A percentile compares a stretch with the other conserved stretches of the same genome.
Conservation (phyloP, 768 basidiomycete genomes). For the Calocera cornea region DNA sequence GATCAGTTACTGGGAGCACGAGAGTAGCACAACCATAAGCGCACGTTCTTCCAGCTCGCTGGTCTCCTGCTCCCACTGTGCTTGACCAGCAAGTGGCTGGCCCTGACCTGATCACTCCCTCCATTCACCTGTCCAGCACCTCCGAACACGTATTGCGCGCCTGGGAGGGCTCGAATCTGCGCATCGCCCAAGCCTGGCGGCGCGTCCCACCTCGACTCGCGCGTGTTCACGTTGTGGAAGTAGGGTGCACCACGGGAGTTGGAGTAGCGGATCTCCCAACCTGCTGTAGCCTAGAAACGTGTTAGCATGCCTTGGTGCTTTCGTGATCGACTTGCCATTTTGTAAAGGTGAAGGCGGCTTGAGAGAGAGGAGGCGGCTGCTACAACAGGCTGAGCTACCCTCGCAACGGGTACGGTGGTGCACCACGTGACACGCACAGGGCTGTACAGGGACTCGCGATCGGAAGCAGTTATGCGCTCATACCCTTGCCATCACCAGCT, state of each 20-base stretch:
- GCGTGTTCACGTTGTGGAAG: conserved; percentile 66
- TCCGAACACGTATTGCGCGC: conserved; percentile 41
- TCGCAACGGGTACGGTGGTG: too few species aligned
- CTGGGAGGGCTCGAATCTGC: conserved; percentile 49
- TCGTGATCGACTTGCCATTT: too few species aligned
- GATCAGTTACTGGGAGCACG: not conserved
- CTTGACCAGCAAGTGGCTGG: conserved; percentile 93
- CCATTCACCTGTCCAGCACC: conserved; percentile 24
- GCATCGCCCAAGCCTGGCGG: conserved; percentile 51
- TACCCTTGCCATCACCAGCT: too few species aligned
- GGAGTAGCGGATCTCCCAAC: conserved; percentile 84
- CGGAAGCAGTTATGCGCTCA: too few species aligned
- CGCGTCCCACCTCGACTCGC: conserved; percentile 65
- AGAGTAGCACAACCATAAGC: conserved; percentile 10
- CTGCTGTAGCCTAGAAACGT: not conserved
- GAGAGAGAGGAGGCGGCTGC: too few species aligned
- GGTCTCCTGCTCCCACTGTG: conserved; percentile 39
- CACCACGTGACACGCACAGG: too few species aligned
- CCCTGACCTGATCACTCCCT: conserved; percentile 52
- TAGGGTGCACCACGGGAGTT: conserved; percentile 65
- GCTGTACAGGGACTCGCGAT: too few species aligned
- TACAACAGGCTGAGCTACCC: too few species aligned
- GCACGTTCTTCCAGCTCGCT: conserved; percentile 32
- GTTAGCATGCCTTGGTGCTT: too few species aligned
- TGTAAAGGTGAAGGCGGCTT: too few species aligned